phyloP scores from a whole-genome alignment of 192 early-diverging fungal species.

The Podila epigama region DNA sequence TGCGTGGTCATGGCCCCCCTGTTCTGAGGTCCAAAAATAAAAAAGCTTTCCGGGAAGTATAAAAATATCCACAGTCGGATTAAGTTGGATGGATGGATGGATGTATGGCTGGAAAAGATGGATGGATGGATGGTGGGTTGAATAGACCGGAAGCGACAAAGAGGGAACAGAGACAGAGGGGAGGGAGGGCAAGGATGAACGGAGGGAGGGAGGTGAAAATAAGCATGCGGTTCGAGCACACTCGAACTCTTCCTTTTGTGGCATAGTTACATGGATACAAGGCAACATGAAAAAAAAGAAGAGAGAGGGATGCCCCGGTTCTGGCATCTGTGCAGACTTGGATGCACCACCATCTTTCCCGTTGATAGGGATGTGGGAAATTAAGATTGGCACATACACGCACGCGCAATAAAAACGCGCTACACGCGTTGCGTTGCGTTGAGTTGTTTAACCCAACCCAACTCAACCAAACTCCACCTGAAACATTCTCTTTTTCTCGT shows the following conservation, averaged over 20 bases:
- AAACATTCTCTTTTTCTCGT: constrained; percentile 2
- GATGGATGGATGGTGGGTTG: constrained; percentile 10
- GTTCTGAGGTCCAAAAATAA: not conserved
- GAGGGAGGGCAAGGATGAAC: not conserved
- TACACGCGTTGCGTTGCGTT: too few species aligned
- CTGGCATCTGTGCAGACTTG: not conserved
- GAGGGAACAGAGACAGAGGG: not conserved
- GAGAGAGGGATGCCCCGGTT: not conserved
- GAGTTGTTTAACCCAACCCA: not conserved
- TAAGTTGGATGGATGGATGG: not conserved
- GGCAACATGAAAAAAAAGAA: not conserved
- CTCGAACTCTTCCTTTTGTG: not conserved
- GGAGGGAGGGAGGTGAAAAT: not conserved
- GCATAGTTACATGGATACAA: not conserved
- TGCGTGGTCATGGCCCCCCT: too few species aligned
- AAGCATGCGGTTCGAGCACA: constrained; percentile 3
- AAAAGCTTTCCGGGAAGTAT: not conserved
- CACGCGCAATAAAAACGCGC: too few species aligned
- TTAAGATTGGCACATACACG: too few species aligned
- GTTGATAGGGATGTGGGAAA: too few species aligned
- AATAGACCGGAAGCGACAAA: not conserved
- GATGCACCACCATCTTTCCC: too few species aligned
- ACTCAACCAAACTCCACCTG: constrained; percentile 2
- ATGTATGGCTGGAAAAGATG: constrained; percentile 1
- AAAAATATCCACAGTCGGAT: not conserved